Base-by-base conservation (phyloP, 495 filamentous ascomycete species). In the Niebla homalea region DNA sequence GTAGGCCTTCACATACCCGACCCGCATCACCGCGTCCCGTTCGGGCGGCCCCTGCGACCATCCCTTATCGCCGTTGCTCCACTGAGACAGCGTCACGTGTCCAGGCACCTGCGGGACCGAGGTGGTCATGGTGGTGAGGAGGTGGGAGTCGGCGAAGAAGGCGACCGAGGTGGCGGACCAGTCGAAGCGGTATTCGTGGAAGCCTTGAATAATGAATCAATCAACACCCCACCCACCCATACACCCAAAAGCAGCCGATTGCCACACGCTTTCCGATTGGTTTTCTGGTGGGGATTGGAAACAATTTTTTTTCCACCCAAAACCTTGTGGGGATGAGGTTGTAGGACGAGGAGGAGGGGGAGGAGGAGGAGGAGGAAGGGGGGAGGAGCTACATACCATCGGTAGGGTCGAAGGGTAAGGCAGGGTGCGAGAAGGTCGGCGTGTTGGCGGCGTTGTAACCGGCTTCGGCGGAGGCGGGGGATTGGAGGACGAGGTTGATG, bases 101-200 rank as follows among this genome's bases (percentile, higher is more conserved):
- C 84, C 84, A 3, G 78, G 58, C 0, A 63, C 58, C 1, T 60
- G 63, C 0, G 84, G 84, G 22, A 83, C 68, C 4, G 72, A 70
- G 6, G 59, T 54, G 0, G 67, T 63, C 71, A 85, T 81, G 40
- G 70, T 67, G 5, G 68, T 58, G 1, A 85, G 68, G 40, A 71
- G 61, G 15, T 55, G 36, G 23, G 72, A 71, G 59, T 88, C 83
- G 11, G 75, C 79, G 57, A 80, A 87, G 63, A 83, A 85, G 23
- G 69, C 59, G 12, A 88, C 78, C 6, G 59, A 58, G 6, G 65
- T 70, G 0, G 75, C 70, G n/a, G 75, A 55, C 68, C 82, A 87
- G 58, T 89, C 84, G 60, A 87, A 81, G 39, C 85, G 82, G 58
- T 87, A 88, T 61, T 87, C 82, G 61, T 88, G 83, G 51, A 79